phyloP scores from a whole-genome alignment of 2,329 filamentous ascomycete genomes.

The Penicillium sp. region DNA sequence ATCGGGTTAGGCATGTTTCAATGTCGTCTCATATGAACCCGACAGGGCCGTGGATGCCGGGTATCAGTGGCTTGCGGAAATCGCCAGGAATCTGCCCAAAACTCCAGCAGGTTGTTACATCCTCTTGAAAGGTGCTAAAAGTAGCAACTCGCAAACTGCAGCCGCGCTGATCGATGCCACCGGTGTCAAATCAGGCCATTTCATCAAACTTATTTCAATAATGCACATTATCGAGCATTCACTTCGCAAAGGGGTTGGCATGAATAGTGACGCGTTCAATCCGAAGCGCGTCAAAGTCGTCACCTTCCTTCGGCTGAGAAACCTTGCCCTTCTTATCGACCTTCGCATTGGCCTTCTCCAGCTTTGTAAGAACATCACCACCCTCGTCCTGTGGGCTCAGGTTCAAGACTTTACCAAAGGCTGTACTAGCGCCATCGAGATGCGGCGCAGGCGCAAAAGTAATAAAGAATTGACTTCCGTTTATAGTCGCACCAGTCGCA shows the following conservation, averaged over 20 bases:
- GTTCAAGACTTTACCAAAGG: constrained; percentile 62
- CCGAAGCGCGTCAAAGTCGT: constrained; percentile 51
- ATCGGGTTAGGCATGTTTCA: background rate
- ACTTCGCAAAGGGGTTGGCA: constrained; percentile 64
- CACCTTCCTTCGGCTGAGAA: constrained; percentile 42
- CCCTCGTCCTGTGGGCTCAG: constrained; percentile 45
- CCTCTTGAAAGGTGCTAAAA: background rate
- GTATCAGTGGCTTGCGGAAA: background rate
- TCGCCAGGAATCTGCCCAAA: background rate
- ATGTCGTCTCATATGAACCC: background rate
- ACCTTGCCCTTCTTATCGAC: constrained; percentile 65
- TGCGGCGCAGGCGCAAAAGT: constrained; percentile 62
- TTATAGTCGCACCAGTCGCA: constrained; percentile 42
- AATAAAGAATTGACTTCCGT: constrained; percentile 66
- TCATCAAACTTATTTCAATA: background rate
- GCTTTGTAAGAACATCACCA: constrained; percentile 45
- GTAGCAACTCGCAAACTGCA: background rate
- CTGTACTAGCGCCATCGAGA: constrained; percentile 66
- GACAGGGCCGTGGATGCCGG: background rate
- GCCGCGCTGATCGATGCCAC: background rate
- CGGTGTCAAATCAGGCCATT: background rate
- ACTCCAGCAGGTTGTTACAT: background rate
- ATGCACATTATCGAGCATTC: constrained; percentile 22
- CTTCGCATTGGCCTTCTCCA: constrained; percentile 60
- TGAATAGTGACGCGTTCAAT: constrained; percentile 62